A percentile compares a stretch with the other conserved stretches of the same genome.
Conservation (phyloP, 2,329 filamentous ascomycete species). For the Microsporum ferrugineum region DNA sequence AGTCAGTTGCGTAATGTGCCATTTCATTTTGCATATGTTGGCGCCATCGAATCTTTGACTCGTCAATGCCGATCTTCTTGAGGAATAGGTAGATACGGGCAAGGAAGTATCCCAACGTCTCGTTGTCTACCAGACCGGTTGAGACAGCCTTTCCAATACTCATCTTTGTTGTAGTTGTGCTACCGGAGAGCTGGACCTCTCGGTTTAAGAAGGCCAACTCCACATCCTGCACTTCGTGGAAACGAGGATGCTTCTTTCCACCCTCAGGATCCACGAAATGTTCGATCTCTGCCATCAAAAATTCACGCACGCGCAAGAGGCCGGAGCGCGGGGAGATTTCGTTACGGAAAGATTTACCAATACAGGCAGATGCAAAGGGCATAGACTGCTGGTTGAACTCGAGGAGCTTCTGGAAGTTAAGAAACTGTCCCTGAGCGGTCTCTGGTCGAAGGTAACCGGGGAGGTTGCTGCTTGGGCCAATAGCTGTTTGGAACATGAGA, state of each 20-base stretch:
- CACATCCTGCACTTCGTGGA: constrained; percentile 70
- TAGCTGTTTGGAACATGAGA: constrained; percentile 95
- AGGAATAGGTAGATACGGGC: constrained; percentile 89
- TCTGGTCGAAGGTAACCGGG: constrained; percentile 82
- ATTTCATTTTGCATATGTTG: constrained; percentile 91
- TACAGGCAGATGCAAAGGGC: constrained; percentile 93
- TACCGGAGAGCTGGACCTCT: constrained; percentile 73
- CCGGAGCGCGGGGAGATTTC: constrained; percentile 91
- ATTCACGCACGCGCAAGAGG: constrained; percentile 87
- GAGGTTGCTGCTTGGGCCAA: constrained; percentile 81
- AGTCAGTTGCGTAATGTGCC: constrained; percentile 92
- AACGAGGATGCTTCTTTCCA: constrained; percentile 88
- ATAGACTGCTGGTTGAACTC: constrained; percentile 92
- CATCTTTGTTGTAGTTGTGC: constrained; percentile 62
- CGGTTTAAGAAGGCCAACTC: constrained; percentile 77
- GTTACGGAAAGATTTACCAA: constrained; percentile 96
- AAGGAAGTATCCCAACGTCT: constrained; percentile 95
- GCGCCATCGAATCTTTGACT: constrained; percentile 81
- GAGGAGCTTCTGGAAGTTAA: constrained; percentile 91
- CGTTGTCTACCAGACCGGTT: constrained; percentile 78
- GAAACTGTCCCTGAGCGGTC: constrained; percentile 94
- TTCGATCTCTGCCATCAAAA: constrained; percentile 98
- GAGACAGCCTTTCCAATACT: constrained; percentile 78
- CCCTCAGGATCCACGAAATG: constrained; percentile 92
- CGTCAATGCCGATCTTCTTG: constrained; percentile 74